phyloP scores from a whole-genome alignment of 352 stramenopile species.

The Peronospora farinosa region DNA sequence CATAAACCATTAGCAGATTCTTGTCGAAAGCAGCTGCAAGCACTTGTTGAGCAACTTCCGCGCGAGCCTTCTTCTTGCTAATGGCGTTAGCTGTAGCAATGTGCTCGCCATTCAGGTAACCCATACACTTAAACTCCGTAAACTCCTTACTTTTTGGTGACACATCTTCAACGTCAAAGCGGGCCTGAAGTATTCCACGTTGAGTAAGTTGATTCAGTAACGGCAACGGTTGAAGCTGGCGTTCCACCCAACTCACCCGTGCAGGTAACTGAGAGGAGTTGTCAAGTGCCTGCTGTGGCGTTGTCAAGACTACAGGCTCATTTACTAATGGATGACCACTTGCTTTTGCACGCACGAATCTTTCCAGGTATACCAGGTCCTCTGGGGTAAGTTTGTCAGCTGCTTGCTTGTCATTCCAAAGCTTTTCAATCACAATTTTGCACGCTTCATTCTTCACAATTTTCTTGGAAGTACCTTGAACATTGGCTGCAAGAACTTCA shows the following conservation, averaged over 20 bases:
- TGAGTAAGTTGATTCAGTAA: constrained; percentile 52
- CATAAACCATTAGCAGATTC: constrained; percentile 37
- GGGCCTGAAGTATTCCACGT: constrained; percentile 36
- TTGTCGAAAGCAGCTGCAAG: constrained; percentile 72
- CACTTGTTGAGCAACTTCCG: constrained; percentile 49
- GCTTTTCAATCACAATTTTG: constrained; percentile 59
- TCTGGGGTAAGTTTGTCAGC: constrained; percentile 42
- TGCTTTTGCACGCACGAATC: constrained; percentile 28
- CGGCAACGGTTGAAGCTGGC: constrained; percentile 34
- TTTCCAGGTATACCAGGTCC: constrained; percentile 59
- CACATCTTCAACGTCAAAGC: constrained; percentile 48
- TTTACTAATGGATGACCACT: constrained; percentile 6
- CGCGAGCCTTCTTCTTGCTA: constrained; percentile 82
- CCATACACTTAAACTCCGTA: constrained; percentile 49
- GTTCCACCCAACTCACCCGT: constrained; percentile 40
- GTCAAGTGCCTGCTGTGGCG: not conserved
- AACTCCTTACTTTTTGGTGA: constrained; percentile 26
- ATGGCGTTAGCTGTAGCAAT: constrained; percentile 34
- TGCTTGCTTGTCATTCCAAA: constrained; percentile 69
- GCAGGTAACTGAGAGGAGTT: constrained; percentile 13
- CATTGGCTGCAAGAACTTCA: constrained; percentile 33
- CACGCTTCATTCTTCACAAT: constrained; percentile 58
- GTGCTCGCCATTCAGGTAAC: constrained; percentile 40
- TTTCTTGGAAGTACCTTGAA: constrained; percentile 68
- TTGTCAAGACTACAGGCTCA: not conserved